These are phyloP conservation scores for Litchi chinensis DNA, from an alignment of 345 rosid species.

Conservation along the genomic window DNA sequence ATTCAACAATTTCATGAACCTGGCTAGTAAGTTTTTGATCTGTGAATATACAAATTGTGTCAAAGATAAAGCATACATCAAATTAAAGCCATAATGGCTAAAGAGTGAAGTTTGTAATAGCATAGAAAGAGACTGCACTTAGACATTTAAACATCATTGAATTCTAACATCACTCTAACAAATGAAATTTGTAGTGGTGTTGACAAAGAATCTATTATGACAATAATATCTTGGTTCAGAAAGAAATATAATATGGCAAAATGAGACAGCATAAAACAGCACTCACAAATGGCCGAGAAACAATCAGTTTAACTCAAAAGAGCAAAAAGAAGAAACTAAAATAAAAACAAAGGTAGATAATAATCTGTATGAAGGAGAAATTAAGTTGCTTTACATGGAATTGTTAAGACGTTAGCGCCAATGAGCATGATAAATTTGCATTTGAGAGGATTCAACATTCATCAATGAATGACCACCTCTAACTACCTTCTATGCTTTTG, in stretches of 20 bases:
- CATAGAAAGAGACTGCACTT: not conserved
- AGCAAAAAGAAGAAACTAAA: not conserved
- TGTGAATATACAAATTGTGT: conserved; percentile 30
- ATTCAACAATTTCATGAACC: conserved; percentile 99
- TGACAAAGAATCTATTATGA: not conserved
- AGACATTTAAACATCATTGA: conserved; percentile 4
- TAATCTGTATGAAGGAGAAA: not conserved
- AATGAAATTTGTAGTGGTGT: not conserved
- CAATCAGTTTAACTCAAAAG: not conserved
- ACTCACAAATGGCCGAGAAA: not conserved
- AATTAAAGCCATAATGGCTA: not conserved
- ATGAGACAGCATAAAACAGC: not conserved
- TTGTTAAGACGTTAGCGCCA: not conserved
- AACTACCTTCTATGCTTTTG: not conserved
- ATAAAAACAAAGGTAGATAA: not conserved
- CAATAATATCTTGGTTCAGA: not conserved
- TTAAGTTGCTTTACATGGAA: not conserved
- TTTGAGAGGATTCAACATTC: not conserved
- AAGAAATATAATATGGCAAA: not conserved
- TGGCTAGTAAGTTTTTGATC: conserved; percentile 99
- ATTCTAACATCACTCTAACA: not conserved
- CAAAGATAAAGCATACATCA: not conserved
- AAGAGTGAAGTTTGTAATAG: not conserved
- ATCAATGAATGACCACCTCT: not conserved
- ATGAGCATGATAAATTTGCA: not conserved